These are phyloP conservation scores for Eucalyptus brandiana DNA, from an alignment of 345 rosid genomes.

Conservation along the genomic window DNA sequence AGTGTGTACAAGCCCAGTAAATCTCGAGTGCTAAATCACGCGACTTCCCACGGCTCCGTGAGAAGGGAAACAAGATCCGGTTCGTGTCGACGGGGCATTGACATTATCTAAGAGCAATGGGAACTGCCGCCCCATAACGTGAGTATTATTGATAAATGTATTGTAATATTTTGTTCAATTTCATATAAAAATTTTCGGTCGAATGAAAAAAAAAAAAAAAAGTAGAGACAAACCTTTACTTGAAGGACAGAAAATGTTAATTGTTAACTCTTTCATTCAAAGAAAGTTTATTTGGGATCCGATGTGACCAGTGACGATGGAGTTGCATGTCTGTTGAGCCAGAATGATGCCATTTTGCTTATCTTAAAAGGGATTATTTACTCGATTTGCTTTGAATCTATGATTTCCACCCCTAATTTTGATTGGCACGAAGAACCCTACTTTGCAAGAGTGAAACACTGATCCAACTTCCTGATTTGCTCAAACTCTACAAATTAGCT, in stretches of 20 bases:
- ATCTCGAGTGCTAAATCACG: not conserved
- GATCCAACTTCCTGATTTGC: not conserved
- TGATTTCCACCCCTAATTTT: not conserved
- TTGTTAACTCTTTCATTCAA: not conserved
- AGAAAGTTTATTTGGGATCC: not conserved
- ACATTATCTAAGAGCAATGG: too few relatives aligned
- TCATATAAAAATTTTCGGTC: accelerated
- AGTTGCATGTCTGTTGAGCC: not conserved
- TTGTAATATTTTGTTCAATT: not conserved
- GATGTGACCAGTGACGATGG: not conserved
- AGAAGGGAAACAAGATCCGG: not conserved
- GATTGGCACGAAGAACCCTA: not conserved
- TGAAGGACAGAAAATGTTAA: not conserved
- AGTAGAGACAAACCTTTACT: not conserved
- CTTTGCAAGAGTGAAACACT: not conserved
- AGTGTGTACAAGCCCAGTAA: not conserved
- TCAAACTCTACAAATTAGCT: not conserved
- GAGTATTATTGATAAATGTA: not conserved
- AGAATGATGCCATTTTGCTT: not conserved
- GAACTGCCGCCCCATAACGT: accelerated
- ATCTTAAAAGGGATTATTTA: not conserved
- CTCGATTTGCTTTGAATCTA: not conserved
- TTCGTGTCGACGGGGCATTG: not conserved
- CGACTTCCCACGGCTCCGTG: accelerated
- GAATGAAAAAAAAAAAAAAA: not conserved